Conservation (phyloP, 805 yeast genomes). For the Cyberlindnera lachancei region DNA sequence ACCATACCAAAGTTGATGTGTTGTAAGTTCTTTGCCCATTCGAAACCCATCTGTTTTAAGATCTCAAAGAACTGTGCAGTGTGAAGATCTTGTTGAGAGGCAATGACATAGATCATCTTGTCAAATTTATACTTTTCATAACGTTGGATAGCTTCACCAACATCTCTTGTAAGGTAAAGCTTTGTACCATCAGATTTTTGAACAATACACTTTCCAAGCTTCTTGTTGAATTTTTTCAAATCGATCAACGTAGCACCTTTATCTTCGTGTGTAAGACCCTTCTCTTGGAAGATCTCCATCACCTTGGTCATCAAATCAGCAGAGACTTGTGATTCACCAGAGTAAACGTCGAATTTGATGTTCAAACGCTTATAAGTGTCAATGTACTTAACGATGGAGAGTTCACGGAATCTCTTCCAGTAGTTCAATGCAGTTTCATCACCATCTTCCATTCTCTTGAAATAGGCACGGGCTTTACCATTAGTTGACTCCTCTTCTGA, state of each 20-base stretch:
- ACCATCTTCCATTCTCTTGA: slow-evolving; percentile 90
- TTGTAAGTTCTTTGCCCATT: slow-evolving; percentile 73
- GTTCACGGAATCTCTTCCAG: slow-evolving; percentile 87
- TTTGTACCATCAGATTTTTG: slow-evolving; percentile 96
- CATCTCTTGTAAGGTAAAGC: slow-evolving; percentile 88
- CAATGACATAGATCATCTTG: slow-evolving; percentile 94
- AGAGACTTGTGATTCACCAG: slow-evolving; percentile 94
- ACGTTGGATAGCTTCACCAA: slow-evolving; percentile 94
- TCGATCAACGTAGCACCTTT: slow-evolving; percentile 88
- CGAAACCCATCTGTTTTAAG: slow-evolving; percentile 80
- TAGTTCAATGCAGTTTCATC: slow-evolving; percentile 68
- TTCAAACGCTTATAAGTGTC: slow-evolving; percentile 88
- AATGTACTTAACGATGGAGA: slow-evolving; percentile 80
- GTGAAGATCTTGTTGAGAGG: slow-evolving; percentile 94
- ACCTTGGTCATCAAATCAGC: slow-evolving; percentile 64
- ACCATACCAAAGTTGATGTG: slow-evolving; percentile 98
- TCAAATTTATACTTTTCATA: slow-evolving; percentile 78
- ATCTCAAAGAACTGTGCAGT: slow-evolving; percentile 91
- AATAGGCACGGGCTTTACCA: slow-evolving; percentile 79
- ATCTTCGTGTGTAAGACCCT: slow-evolving; percentile 72
- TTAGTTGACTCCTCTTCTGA: slow-evolving; percentile 50
- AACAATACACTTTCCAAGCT: slow-evolving; percentile 86
- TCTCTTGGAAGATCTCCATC: slow-evolving; percentile 52
- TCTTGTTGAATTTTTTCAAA: slow-evolving; percentile 76
- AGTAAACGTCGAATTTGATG: slow-evolving; percentile 78